Evolutionary conservation across 441 rosid species (phyloP).

Genomic region (Viola pubescens): DNA sequence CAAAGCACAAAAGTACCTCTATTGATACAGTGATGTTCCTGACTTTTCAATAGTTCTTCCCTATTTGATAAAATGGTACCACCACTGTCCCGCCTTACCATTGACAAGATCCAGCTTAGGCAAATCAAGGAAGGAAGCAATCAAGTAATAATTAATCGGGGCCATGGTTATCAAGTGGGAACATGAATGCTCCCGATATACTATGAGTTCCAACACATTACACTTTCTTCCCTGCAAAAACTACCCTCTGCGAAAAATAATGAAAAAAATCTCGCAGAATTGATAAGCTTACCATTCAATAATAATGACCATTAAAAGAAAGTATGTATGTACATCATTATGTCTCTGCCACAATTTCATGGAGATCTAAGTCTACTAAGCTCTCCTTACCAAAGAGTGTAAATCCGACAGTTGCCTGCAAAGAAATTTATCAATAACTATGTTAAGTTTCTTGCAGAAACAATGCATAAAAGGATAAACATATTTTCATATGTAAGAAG

Average conservation of each 20-base stretch:
- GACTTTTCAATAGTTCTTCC: no score
- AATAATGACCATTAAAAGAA: constrained; percentile 7
- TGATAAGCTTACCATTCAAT: constrained; percentile 9
- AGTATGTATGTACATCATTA: constrained; percentile 15
- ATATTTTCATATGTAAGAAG: not conserved
- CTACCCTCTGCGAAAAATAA: not conserved
- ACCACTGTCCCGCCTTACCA: no score
- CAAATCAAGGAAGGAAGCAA: no score
- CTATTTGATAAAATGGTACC: no score
- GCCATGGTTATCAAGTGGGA: no score
- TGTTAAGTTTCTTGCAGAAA: not conserved
- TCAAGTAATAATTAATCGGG: no score
- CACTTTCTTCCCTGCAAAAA: not conserved
- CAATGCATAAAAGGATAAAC: not conserved
- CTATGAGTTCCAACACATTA: not conserved
- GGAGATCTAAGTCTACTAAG: constrained; percentile 57
- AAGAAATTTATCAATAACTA: constrained; percentile 4
- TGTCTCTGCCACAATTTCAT: constrained; percentile 57
- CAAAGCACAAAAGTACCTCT: no score
- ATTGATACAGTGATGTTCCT: no score
- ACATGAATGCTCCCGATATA: no score
- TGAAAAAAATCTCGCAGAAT: constrained; percentile 3
- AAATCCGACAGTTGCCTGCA: constrained; percentile 80
- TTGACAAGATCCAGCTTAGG: no score
- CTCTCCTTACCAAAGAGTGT: constrained; percentile 83